Percentiles rank a stretch among this genome's conserved stretches.
These are phyloP conservation scores for Nitzschia inconspicua DNA, from an alignment of 108 stramenopile species.

Conservation along the genomic window DNA sequence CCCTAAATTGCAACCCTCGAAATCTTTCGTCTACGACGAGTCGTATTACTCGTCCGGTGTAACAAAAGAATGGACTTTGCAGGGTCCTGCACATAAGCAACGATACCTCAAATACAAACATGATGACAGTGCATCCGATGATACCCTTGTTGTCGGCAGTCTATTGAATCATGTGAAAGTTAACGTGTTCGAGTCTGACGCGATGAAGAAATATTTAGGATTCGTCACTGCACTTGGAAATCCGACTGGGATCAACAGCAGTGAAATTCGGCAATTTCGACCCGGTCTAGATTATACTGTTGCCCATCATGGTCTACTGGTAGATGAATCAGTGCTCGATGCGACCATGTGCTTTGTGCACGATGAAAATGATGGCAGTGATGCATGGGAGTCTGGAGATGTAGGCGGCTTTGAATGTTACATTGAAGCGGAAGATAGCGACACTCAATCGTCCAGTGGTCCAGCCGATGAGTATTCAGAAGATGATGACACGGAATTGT, in stretches of 20 bases:
- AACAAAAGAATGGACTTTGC: slow-evolving; percentile 67
- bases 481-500: slow-evolving; percentile 89
- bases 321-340: slow-evolving; percentile 72
- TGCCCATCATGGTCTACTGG: slow-evolving; percentile 87
- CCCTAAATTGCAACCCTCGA: slow-evolving; percentile 31
- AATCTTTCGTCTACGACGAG: slow-evolving; percentile 16
- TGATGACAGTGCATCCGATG: not conserved
- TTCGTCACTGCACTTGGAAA: slow-evolving; percentile 56
- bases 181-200: slow-evolving; percentile 54
- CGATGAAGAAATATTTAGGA: slow-evolving; percentile 56
- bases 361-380: slow-evolving; percentile 53
- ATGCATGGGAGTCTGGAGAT: slow-evolving; percentile 89
- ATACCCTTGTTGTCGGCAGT: slow-evolving; percentile 25
- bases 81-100: slow-evolving; percentile 94
- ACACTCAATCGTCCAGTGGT: no score
- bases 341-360: slow-evolving; percentile 81
- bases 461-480: slow-evolving; percentile 82
- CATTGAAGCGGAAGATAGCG: slow-evolving; percentile 61
- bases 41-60: slow-evolving; percentile 65
- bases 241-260: slow-evolving; percentile 54
- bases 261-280: slow-evolving; percentile 86
- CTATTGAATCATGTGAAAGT: slow-evolving; percentile 40
- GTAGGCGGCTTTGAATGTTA: slow-evolving; percentile 95
- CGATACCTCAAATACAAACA: slow-evolving; percentile 71
- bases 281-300: slow-evolving; percentile 97